A percentile compares a stretch with the other conserved stretches of the same genome.
Conservation (phyloP, 257 asterid genomes). For the Solanum chaucha region DNA sequence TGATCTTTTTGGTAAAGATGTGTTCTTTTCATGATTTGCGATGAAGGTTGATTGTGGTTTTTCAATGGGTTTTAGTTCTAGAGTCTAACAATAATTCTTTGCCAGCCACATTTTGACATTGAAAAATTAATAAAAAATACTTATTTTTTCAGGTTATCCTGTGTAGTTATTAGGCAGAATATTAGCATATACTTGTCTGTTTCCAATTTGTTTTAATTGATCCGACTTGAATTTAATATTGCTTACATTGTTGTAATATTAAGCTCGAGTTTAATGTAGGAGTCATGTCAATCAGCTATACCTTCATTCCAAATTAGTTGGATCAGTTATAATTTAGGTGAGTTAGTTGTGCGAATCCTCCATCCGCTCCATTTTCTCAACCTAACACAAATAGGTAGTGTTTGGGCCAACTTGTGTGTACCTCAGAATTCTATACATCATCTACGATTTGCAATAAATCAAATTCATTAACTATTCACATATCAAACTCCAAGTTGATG, state of each 20-base stretch:
- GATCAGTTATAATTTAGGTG: neutral
- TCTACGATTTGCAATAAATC: neutral
- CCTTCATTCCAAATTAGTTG: neutral
- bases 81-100: neutral
- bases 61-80: neutral
- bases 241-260: neutral
- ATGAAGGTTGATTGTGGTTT: neutral
- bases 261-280: neutral
- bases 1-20: neutral
- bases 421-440: neutral
- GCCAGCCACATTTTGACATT: neutral
- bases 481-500: neutral
- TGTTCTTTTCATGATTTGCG: neutral
- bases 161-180: neutral
- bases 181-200: neutral
- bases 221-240: neutral
- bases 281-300: neutral
- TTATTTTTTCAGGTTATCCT: neutral
- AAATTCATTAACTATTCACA: neutral
- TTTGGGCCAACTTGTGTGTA: neutral
- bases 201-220: neutral
- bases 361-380: neutral
- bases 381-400: neutral
- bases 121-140: neutral
- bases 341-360: neutral